phyloP scores from a whole-genome alignment of 176 grass and related monocot species.

The Carex parvula region DNA sequence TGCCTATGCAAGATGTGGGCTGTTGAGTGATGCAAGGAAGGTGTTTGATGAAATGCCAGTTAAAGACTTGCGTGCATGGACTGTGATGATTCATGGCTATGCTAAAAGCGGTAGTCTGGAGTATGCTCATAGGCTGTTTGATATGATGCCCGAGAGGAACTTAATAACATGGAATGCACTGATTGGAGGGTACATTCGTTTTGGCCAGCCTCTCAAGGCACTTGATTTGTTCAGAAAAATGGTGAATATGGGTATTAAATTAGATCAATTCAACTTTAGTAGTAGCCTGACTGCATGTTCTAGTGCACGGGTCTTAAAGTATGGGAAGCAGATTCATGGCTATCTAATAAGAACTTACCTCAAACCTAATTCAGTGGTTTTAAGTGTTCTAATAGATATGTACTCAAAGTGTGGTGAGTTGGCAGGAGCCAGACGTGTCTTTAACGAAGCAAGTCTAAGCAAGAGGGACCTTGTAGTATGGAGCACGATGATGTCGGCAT shows the following conservation, averaged over 20 bases:
- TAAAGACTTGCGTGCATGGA: slow-evolving; percentile 47
- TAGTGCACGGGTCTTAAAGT: slow-evolving; percentile 33
- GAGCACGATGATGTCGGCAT: slow-evolving; percentile 60
- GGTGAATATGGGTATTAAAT: slow-evolving; percentile 30
- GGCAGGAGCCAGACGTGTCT: slow-evolving; percentile 36
- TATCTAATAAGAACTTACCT: slow-evolving; percentile 41
- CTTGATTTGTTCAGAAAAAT: slow-evolving; percentile 44
- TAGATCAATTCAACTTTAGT: slow-evolving; percentile 60
- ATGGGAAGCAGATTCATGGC: slow-evolving; percentile 58
- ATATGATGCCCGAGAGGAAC: slow-evolving; percentile 57
- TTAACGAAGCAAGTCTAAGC: slow-evolving; percentile 25
- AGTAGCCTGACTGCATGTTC: slow-evolving; percentile 52
- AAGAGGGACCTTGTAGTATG: slow-evolving; percentile 41
- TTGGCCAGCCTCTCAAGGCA: slow-evolving; percentile 36
- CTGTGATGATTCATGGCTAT: slow-evolving; percentile 46
- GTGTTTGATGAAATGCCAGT: slow-evolving; percentile 50
- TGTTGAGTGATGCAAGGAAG: slow-evolving; percentile 35
- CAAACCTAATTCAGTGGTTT: slow-evolving; percentile 33
- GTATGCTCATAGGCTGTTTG: slow-evolving; percentile 47
- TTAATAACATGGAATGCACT: slow-evolving; percentile 53
- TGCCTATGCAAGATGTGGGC: slow-evolving; percentile 47
- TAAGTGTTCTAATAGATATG: slow-evolving; percentile 62
- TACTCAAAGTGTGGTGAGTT: slow-evolving; percentile 70
- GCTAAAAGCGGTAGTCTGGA: slow-evolving; percentile 39
- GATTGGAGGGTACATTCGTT: slow-evolving; percentile 44